These are phyloP conservation scores for Acacia acuminata DNA, from an alignment of 306 rosid genomes.

Conservation along the genomic window DNA sequence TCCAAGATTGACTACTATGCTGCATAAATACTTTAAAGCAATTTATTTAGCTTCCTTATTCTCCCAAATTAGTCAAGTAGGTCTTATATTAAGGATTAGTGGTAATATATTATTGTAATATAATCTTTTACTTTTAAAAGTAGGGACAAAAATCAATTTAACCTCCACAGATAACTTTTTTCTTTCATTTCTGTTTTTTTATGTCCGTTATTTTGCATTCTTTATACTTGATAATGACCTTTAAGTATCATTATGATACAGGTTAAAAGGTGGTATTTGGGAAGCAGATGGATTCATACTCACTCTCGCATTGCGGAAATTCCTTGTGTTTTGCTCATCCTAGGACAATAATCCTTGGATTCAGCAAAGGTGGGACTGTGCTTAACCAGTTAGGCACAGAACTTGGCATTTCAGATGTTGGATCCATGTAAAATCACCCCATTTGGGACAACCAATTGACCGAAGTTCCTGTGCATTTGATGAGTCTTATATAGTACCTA, in stretches of 20 bases:
- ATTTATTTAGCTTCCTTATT: no score
- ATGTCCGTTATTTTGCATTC: background rate
- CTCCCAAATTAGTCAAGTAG: no score
- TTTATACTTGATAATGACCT: background rate
- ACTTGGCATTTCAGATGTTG: conserved; percentile 51
- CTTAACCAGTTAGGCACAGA: conserved; percentile 82
- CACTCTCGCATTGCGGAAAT: conserved; percentile 12
- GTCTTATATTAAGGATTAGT: no score
- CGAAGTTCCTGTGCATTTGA: conserved; percentile 10
- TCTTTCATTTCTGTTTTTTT: background rate
- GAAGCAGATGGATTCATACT: conserved; percentile 31
- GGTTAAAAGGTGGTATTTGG: conserved; percentile 42
- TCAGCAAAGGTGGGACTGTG: conserved; percentile 93
- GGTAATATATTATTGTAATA: no score
- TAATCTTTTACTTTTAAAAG: background rate
- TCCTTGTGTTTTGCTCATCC: conserved; percentile 38
- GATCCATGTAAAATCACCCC: conserved; percentile 16
- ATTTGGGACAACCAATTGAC: conserved; percentile 30
- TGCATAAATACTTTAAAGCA: no score
- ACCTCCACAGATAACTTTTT: background rate
- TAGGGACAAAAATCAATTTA: background rate
- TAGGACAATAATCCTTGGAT: conserved; percentile 68
- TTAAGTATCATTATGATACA: conserved; percentile 36
- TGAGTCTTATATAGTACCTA: conserved; percentile 43
- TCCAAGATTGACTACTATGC: no score